Conservation (phyloP, 2,329 filamentous ascomycete species). For the Cercospora zeae-maydis region DNA sequence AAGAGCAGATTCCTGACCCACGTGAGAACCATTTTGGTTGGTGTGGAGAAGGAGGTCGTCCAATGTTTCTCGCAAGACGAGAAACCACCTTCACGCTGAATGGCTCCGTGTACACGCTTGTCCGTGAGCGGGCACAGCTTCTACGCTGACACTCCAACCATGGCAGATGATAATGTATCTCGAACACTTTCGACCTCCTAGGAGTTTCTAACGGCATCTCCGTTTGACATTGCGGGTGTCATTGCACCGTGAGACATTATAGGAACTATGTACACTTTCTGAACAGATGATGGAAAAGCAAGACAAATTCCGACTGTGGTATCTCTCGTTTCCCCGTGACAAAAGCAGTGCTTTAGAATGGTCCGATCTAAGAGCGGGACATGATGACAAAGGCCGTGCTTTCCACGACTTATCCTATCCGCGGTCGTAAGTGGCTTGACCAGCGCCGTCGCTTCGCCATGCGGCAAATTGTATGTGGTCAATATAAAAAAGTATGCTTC, state of each 20-base stretch:
- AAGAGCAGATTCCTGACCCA: conserved; percentile 11
- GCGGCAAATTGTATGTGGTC: not conserved
- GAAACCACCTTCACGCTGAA: not conserved
- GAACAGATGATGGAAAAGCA: not conserved
- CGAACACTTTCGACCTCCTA: not conserved
- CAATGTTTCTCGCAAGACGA: not conserved
- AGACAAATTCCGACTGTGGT: conserved; percentile 5
- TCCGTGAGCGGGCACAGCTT: not conserved
- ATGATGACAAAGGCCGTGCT: not conserved
- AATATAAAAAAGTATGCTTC: not conserved
- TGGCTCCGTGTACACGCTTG: not conserved
- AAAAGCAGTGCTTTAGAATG: not conserved
- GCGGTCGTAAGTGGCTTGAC: not conserved
- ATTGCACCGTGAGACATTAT: conserved; percentile 12
- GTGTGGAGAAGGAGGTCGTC: not conserved
- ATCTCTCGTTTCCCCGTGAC: conserved; percentile 8
- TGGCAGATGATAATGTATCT: not conserved
- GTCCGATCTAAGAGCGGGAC: not conserved
- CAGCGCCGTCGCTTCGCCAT: not conserved
- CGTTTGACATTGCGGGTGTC: not conserved
- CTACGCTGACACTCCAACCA: not conserved
- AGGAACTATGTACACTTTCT: conserved; percentile 5
- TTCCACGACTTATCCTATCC: not conserved
- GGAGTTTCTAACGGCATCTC: not conserved
- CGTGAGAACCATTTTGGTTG: conserved; percentile 9